A percentile compares a stretch with the other conserved stretches of the same genome.
Evolutionary conservation across 495 filamentous ascomycete genomes (phyloP).

Genomic region (Daldinia concentrica): DNA sequence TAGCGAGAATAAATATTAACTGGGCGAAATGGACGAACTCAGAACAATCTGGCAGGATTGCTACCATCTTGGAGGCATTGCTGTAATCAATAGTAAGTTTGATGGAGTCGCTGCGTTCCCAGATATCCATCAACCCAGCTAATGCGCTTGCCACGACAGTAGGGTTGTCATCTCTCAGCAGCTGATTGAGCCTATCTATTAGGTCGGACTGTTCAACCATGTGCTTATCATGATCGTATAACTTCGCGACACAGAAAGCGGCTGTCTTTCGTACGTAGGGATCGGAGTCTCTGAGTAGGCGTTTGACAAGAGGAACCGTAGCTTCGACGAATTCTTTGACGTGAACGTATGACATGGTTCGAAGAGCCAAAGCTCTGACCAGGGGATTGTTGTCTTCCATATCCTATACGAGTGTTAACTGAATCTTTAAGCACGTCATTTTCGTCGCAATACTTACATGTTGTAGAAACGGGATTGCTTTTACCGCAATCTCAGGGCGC

Average conservation of each 20-base stretch:
- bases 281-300: slow-evolving; percentile 84
- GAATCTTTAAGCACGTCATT: not conserved
- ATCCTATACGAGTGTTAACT: slow-evolving; percentile 66
- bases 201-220: slow-evolving; percentile 91
- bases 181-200: slow-evolving; percentile 88
- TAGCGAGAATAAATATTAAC: slow-evolving; percentile 26
- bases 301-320: slow-evolving; percentile 83
- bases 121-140: slow-evolving; percentile 95
- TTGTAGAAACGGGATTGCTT: slow-evolving; percentile 87
- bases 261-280: slow-evolving; percentile 98
- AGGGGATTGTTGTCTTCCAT: slow-evolving; percentile 94
- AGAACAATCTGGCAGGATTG: slow-evolving; percentile 95
- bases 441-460: slow-evolving; percentile 63
- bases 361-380: slow-evolving; percentile 89
- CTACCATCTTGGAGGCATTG: slow-evolving; percentile 97
- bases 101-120: slow-evolving; percentile 96
- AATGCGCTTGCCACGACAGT: slow-evolving; percentile 96
- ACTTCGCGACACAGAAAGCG: slow-evolving; percentile 94
- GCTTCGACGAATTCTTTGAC: slow-evolving; percentile 95
- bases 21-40: slow-evolving; percentile 69
- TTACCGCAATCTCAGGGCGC: slow-evolving; percentile 93
- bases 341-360: slow-evolving; percentile 97
- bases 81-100: slow-evolving; percentile 97
- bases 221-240: slow-evolving; percentile 94
- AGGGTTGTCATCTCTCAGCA: slow-evolving; percentile 94